Percentiles rank a stretch among this genome's conserved stretches.
Evolutionary conservation across 129 eudicot species (phyloP).

Genomic region (Escallonia herrerae): DNA sequence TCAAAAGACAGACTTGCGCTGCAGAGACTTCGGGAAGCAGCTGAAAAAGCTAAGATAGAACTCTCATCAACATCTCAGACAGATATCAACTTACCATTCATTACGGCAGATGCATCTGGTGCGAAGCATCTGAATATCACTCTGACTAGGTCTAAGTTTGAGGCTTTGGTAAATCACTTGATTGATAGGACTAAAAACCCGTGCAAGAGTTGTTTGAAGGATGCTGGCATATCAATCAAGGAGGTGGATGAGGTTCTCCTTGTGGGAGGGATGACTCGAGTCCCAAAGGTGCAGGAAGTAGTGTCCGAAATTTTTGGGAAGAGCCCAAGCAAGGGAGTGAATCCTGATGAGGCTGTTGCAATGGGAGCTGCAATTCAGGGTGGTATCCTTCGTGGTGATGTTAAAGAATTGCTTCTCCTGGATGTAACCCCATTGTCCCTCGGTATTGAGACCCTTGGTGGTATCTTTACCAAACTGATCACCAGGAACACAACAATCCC

Average conservation of each 20-base stretch:
- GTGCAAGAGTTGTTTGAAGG: conserved; percentile 69
- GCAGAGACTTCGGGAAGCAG: conserved; percentile 79
- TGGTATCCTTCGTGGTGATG: conserved; percentile 86
- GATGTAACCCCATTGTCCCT: conserved; percentile 87
- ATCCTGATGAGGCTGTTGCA: conserved; percentile 93
- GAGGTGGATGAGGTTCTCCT: conserved; percentile 83
- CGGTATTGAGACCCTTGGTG: conserved; percentile 89
- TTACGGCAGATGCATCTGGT: conserved; percentile 79
- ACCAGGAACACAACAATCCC: conserved; percentile 84
- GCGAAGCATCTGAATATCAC: conserved; percentile 78
- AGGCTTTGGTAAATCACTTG: conserved; percentile 53
- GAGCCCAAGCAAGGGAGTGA: conserved; percentile 87
- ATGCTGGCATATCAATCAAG: conserved; percentile 60
- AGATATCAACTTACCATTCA: conserved; percentile 72
- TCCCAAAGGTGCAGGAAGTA: conserved; percentile 77
- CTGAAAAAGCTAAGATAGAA: conserved; percentile 82
- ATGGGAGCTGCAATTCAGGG: conserved; percentile 97
- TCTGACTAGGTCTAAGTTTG: conserved; percentile 72
- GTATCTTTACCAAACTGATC: conserved; percentile 73
- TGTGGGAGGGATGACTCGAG: conserved; percentile 97
- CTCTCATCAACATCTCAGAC: conserved; percentile 84
- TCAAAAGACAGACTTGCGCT: conserved; percentile 66
- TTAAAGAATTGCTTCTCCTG: conserved; percentile 76
- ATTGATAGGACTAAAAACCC: conserved; percentile 68
- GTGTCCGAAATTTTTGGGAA: conserved; percentile 72